Conservation (phyloP, 2,329 filamentous ascomycete species). For the Colletotrichum sp. region DNA sequence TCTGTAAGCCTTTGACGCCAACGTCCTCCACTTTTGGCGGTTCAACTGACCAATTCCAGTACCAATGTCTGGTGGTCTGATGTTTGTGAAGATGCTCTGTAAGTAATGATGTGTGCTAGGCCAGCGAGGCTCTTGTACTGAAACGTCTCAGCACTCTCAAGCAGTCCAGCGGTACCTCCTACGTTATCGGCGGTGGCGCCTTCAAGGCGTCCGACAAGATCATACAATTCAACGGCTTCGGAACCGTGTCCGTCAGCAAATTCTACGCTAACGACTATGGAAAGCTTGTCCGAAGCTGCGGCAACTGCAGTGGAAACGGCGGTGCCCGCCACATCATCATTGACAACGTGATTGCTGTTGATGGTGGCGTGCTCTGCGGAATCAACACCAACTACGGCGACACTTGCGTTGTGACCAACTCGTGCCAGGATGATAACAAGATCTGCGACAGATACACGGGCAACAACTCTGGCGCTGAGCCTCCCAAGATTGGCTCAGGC, state of each 20-base stretch:
- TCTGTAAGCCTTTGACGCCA: constrained; percentile 4
- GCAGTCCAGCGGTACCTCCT: constrained; percentile 42
- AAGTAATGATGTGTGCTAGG: no score
- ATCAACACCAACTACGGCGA: constrained; percentile 59
- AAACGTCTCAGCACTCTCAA: constrained; percentile 32
- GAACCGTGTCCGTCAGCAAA: constrained; percentile 40
- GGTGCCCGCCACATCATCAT: constrained; percentile 47
- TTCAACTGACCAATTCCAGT: background rate
- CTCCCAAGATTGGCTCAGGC: constrained; percentile 39
- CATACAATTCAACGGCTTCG: constrained; percentile 46
- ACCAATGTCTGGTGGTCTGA: constrained; percentile 35
- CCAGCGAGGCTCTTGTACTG: no score
- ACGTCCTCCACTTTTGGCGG: fast-evolving
- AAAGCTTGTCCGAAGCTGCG: constrained; percentile 55
- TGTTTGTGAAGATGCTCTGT: constrained; percentile 39
- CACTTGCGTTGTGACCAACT: constrained; percentile 46
- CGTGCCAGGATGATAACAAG: constrained; percentile 34
- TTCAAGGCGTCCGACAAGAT: constrained; percentile 45
- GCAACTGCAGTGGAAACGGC: constrained; percentile 49
- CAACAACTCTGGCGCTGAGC: constrained; percentile 39
- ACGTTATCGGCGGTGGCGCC: constrained; percentile 47
- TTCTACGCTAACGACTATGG: constrained; percentile 53
- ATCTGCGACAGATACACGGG: constrained; percentile 40
- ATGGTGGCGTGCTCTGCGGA: constrained; percentile 47
- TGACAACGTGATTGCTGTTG: constrained; percentile 43